Base-by-base conservation (phyloP, 1,284 basidiomycete species). In the Coriolopsis trogii region DNA sequence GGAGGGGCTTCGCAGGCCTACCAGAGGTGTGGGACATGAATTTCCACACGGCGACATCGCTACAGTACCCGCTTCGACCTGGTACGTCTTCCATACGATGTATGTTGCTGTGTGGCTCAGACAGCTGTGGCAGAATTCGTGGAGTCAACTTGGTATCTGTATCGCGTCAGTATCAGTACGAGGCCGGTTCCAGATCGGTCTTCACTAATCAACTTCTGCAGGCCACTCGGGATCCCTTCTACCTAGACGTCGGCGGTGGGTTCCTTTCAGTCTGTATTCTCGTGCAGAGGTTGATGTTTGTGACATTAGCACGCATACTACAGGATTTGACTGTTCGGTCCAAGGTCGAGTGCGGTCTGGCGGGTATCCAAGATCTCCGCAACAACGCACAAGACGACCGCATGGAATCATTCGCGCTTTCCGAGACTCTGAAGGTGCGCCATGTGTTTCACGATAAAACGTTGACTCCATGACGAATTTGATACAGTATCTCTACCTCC, bases 141-240 rank as follows among this genome's bases (percentile, higher is more conserved):
- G 52, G 94, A 97, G 70, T 93, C 90, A 21, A 98, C 92, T 3
- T 95, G 94, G 82, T 96, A 95, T 71, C 76, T 98, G 9, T 95
- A 97, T 65, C 80, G 89, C 46, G 93, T 91, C 63, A 59, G 83
- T 72, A 6, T 33, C 1, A 4, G n/a, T n/a, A 30, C 41, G 15
- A 3, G 4, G 30, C 15, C 13, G 5, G 29, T 3, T 8, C 6
- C 2, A 16, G 23, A 6, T 16, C 18, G 20, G 16, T 51, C 51
- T 16, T 51, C 56, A 33, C 58, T 53, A 47, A 37, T 49, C n/a
- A n/a, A 18, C 21, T 39, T 7, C 13, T 16, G n/a, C 59, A 95
- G 91, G 95, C 95, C 16, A 98, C 95, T 3, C 82, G 79, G 46
- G 95, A 98, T 67, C 78, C 91, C 6, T 93, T 93, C 67, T 98